Conservation (phyloP, 2,329 filamentous ascomycete genomes). For the Alternaria arborescens region DNA sequence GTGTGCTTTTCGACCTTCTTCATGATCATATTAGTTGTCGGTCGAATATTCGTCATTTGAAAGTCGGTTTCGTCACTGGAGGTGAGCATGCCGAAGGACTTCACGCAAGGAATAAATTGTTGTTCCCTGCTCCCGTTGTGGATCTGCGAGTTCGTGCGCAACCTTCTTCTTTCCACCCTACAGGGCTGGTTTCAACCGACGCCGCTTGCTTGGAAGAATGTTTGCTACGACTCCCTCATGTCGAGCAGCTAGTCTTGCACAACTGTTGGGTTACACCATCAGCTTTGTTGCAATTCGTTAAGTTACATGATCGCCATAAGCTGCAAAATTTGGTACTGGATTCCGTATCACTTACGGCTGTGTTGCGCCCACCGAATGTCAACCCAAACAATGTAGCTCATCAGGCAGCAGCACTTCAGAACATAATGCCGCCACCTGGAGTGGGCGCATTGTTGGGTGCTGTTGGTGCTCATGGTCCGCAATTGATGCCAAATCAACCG, state of each 20-base stretch:
- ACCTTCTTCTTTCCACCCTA: constrained; percentile 8
- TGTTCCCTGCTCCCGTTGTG: constrained; percentile 69
- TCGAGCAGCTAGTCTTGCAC: constrained; percentile 68
- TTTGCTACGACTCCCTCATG: constrained; percentile 63
- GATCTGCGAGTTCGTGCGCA: constrained; percentile 18
- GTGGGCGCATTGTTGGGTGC: constrained; percentile 11
- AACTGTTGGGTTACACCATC: constrained; percentile 75
- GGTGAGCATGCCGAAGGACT: constrained; percentile 72
- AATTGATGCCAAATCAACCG: constrained; percentile 19
- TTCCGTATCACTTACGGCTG: constrained; percentile 68
- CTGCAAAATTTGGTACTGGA: constrained; percentile 67
- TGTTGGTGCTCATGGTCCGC: constrained; percentile 18
- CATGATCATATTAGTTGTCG: constrained; percentile 59
- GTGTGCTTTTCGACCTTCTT: constrained; percentile 63
- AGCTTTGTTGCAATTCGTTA: constrained; percentile 63
- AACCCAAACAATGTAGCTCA: constrained; percentile 14
- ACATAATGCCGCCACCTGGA: constrained; percentile 3
- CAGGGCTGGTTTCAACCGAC: constrained; percentile 22
- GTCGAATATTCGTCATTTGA: constrained; percentile 64
- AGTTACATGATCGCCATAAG: constrained; percentile 56
- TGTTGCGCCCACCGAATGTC: constrained; percentile 23
- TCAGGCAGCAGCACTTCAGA: constrained; percentile 7
- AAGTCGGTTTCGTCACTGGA: constrained; percentile 72
- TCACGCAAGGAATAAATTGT: constrained; percentile 67
- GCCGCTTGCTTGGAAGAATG: constrained; percentile 24